A percentile compares a stretch with the other conserved stretches of the same genome.
phyloP scores from a whole-genome alignment of 441 rosid species.

The Lepidium campestre region DNA sequence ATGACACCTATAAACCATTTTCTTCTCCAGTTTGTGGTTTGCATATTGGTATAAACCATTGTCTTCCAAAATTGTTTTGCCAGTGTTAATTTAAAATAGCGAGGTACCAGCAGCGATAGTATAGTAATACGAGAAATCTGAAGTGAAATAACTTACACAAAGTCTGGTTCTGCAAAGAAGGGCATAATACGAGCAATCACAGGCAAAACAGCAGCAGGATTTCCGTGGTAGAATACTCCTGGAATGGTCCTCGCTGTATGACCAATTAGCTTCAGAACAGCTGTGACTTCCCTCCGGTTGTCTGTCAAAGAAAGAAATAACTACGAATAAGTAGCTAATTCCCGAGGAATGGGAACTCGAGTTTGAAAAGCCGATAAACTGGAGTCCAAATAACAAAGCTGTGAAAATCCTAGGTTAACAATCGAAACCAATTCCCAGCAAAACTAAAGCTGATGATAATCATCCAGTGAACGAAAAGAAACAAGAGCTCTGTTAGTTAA shows the following conservation, averaged over 20 bases:
- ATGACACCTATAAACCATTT: neutral
- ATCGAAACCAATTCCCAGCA: neutral
- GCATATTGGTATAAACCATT: neutral
- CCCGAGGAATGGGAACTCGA: neutral
- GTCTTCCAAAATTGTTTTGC: neutral
- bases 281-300: slow-evolving; percentile 76
- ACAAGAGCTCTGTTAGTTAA: neutral
- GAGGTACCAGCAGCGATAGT: neutral
- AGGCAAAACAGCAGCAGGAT: slow-evolving; percentile 64
- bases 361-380: neutral
- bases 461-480: neutral
- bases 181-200: slow-evolving; percentile 78
- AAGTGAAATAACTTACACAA: slow-evolving; percentile 46
- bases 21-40: neutral
- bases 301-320: slow-evolving; percentile 35
- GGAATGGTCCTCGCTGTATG: slow-evolving; percentile 71
- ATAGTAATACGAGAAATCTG: neutral
- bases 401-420: neutral
- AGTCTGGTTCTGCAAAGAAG: slow-evolving; percentile 79
- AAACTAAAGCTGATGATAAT: neutral
- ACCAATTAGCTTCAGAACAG: slow-evolving; percentile 82
- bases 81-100: neutral
- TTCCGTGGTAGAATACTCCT: slow-evolving; percentile 80
- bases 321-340: neutral
- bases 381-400: neutral